These are phyloP conservation scores for Moesziomyces sp. DNA, from an alignment of 1,284 basidiomycete genomes.

Conservation along the genomic window DNA sequence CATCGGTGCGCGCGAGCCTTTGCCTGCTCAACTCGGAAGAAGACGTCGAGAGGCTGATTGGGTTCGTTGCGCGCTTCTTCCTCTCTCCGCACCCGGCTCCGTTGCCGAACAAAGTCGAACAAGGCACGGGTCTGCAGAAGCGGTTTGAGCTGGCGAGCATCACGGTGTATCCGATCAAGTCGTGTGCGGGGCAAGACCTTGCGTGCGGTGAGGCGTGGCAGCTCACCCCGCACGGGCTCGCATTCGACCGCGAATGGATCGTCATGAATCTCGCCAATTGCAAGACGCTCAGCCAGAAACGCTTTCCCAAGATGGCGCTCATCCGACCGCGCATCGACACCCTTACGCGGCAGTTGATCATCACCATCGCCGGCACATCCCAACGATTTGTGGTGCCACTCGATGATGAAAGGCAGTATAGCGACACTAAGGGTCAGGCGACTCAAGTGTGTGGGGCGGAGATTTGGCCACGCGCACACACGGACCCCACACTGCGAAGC, in stretches of 20 bases:
- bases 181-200: conserved; percentile 46
- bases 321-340: conserved; percentile 45
- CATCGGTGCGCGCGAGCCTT: conserved; percentile 46
- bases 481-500: conserved; percentile 12
- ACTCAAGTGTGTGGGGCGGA: conserved; percentile 29
- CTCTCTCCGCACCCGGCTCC: conserved; percentile 1
- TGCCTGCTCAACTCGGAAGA: conserved; percentile 46
- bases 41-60: conserved; percentile 45
- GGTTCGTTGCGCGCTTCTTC: conserved; percentile 47
- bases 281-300: conserved; percentile 53
- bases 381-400: conserved; percentile 2
- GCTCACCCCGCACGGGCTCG: conserved; percentile 43
- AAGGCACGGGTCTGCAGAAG: not conserved
- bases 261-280: conserved; percentile 44
- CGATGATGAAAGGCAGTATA: conserved; percentile 31
- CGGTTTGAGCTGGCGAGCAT: conserved; percentile 30
- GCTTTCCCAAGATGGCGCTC: conserved; percentile 46
- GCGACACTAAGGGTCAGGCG: not conserved
- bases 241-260: conserved; percentile 54
- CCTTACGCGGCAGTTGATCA: conserved; percentile 9
- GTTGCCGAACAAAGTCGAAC: too few species aligned
- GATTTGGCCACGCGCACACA: conserved; percentile 27
- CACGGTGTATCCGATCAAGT: conserved; percentile 56
- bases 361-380: conserved; percentile 11
- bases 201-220: conserved; percentile 24